Conservation (phyloP, 805 yeast species). For the Starmerella etchellsii region DNA sequence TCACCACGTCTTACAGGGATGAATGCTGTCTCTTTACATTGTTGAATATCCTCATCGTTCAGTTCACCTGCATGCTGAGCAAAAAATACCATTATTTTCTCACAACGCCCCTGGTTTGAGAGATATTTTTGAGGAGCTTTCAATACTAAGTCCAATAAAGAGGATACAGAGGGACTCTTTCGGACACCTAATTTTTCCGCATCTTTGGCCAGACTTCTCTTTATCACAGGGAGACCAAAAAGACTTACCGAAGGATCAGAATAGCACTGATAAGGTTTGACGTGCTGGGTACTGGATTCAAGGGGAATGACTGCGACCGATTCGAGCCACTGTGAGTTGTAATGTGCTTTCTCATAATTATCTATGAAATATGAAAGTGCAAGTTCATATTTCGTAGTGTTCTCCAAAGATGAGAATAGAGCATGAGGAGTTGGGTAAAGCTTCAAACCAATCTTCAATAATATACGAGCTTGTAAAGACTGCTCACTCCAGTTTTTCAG, state of each 20-base stretch:
- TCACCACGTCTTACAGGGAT: conserved; percentile 21
- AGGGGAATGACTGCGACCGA: conserved; percentile 19
- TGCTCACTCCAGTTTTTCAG: conserved; percentile 23
- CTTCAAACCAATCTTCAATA: conserved; percentile 25
- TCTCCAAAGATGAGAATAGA: conserved; percentile 16
- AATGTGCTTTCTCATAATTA: conserved; percentile 21
- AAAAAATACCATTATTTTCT: conserved; percentile 24
- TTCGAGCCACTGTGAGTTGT: conserved; percentile 2
- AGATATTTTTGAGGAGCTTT: conserved; percentile 20
- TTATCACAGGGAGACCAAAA: conserved; percentile 26
- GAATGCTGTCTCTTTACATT: conserved; percentile 17
- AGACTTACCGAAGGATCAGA: conserved; percentile 16
- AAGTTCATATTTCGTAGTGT: conserved; percentile 3
- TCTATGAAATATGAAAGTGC: conserved; percentile 25
- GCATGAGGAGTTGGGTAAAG: conserved; percentile 21
- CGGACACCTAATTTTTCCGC: conserved; percentile 26
- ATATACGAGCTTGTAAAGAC: conserved; percentile 24
- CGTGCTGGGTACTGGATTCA: conserved; percentile 1
- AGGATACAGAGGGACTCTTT: conserved; percentile 20
- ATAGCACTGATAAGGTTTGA: conserved; percentile 22
- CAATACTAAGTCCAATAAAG: conserved; percentile 18
- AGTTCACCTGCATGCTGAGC: conserved; percentile 21
- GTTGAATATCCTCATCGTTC: conserved; percentile 12
- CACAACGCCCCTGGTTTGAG: conserved; percentile 12
- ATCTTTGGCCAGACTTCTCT: conserved; percentile 15